Conservation (phyloP, 495 filamentous ascomycete species). For the Penicillium manginii region DNA sequence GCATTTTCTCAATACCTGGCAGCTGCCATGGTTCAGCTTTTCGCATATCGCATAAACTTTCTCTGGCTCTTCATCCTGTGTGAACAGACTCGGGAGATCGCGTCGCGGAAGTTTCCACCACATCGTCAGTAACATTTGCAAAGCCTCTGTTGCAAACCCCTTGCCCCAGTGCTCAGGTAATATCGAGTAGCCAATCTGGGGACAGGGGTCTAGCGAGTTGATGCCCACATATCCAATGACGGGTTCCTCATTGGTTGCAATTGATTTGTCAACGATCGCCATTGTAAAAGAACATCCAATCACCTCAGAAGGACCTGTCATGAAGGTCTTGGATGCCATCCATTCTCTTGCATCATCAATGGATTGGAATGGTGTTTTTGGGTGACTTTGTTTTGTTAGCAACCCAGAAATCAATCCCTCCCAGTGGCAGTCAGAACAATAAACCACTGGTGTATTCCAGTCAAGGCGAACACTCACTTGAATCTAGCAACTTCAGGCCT, state of each 20-base stretch:
- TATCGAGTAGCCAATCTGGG: slow-evolving; percentile 39
- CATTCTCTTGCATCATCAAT: slow-evolving; percentile 26
- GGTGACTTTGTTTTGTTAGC: slow-evolving; percentile 14
- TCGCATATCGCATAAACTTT: slow-evolving; percentile 30
- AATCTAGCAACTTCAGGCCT: slow-evolving; percentile 24
- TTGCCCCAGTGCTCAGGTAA: slow-evolving; percentile 35
- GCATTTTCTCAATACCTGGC: slow-evolving; percentile 37
- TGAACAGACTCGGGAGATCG: neutral
- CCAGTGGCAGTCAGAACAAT: neutral
- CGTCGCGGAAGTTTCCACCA: slow-evolving; percentile 28
- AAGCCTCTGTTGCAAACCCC: slow-evolving; percentile 39
- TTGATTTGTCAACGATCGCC: slow-evolving; percentile 28
- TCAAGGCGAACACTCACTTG: slow-evolving; percentile 15
- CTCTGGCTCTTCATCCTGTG: slow-evolving; percentile 6
- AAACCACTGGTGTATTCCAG: neutral
- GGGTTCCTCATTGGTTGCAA: slow-evolving; percentile 13
- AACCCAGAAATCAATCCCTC: neutral
- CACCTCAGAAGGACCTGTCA: slow-evolving; percentile 17
- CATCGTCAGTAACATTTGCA: slow-evolving; percentile 28
- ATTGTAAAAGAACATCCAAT: slow-evolving; percentile 27
- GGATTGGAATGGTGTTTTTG: slow-evolving; percentile 26
- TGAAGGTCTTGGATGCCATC: slow-evolving; percentile 24
- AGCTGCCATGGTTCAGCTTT: slow-evolving; percentile 32
- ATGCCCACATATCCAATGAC: slow-evolving; percentile 30
- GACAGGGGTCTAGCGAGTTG: slow-evolving; percentile 21